phyloP scores from a whole-genome alignment of 805 yeast genomes.

The Wickerhamiella cacticola region DNA sequence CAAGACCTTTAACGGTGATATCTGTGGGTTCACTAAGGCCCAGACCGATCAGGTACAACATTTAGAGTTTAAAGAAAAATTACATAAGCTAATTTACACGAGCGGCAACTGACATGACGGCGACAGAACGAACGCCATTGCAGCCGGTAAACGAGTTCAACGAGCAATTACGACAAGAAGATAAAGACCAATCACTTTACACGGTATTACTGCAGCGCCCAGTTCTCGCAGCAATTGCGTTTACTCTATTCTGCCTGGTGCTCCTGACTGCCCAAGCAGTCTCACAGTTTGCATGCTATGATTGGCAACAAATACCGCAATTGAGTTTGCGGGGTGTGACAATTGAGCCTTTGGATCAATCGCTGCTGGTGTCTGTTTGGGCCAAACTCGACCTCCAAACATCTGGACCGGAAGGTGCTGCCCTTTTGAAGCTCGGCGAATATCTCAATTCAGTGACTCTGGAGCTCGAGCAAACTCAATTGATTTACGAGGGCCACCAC shows the following conservation, averaged over 20 bases:
- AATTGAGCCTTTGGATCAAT: neutral
- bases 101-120: too few species aligned
- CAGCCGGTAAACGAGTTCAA: conserved; percentile 9
- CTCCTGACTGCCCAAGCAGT: conserved; percentile 3
- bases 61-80: conserved; percentile 24
- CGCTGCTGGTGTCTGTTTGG: neutral
- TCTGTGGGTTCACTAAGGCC: conserved; percentile 84
- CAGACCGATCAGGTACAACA: conserved; percentile 84
- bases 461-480: conserved; percentile 1
- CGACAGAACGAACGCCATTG: conserved; percentile 7
- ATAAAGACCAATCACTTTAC: neutral
- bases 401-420: neutral
- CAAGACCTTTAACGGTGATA: conserved; percentile 88
- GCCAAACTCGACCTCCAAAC: neutral
- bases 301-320: conserved; percentile 4
- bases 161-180: conserved; percentile 3
- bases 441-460: neutral
- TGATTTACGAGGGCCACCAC: neutral
- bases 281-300: neutral
- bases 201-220: conserved; percentile 7
- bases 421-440: neutral
- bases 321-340: neutral
- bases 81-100: too few species aligned
- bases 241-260: conserved; percentile 10
- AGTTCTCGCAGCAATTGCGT: conserved; percentile 5